These are phyloP conservation scores for Adansonia rubrostipa DNA, from an alignment of 441 rosid species.

Conservation along the genomic window DNA sequence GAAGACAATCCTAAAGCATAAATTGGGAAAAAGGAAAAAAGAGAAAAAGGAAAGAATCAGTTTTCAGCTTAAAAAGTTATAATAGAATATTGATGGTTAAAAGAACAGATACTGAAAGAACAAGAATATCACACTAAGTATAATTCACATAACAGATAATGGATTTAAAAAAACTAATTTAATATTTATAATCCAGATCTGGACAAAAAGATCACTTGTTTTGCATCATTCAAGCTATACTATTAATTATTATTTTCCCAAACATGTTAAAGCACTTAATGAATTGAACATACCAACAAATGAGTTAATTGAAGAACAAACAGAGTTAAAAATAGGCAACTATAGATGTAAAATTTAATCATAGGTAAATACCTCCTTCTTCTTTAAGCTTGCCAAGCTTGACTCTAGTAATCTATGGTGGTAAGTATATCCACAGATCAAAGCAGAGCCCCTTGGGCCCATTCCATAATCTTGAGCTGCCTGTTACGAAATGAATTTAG, in stretches of 20 bases:
- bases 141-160: background rate
- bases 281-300: background rate
- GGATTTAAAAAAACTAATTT: background rate
- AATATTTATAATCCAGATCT: background rate
- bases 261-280: slow-evolving; percentile 7
- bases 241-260: slow-evolving; percentile 4
- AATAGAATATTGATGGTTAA: slow-evolving; percentile 14
- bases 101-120: background rate
- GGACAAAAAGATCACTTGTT: background rate
- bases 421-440: slow-evolving; percentile 89
- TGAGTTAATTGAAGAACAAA: background rate
- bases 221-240: background rate
- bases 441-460: slow-evolving; percentile 97
- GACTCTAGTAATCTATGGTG: slow-evolving; percentile 81
- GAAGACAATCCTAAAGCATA: slow-evolving; percentile 85
- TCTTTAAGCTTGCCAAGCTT: slow-evolving; percentile 80
- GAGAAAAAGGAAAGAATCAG: slow-evolving; percentile 34
- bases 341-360: slow-evolving; percentile 16
- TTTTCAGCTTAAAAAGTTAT: slow-evolving; percentile 26
- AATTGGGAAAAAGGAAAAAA: slow-evolving; percentile 24
- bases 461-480: slow-evolving; percentile 87
- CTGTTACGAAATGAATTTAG: slow-evolving; percentile 40
- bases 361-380: slow-evolving; percentile 67
- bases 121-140: background rate
- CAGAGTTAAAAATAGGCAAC: background rate